Evolutionary conservation across 306 rosid species (phyloP), one percentile per base, ranked within the genome.

Genomic region (Prinsepia uniflora): DNA sequence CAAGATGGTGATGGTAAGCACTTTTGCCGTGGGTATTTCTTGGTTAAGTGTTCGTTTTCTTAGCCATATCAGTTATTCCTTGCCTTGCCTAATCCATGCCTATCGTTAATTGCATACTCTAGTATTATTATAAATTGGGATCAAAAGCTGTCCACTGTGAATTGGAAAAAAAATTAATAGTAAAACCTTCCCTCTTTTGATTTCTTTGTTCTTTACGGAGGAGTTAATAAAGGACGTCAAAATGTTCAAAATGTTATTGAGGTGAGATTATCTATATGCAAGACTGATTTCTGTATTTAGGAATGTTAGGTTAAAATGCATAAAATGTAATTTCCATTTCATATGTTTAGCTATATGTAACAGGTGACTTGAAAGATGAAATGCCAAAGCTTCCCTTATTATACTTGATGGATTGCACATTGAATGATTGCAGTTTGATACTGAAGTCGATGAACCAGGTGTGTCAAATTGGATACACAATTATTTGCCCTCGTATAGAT

Each of bases 331-430:
- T 42, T 41, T 63, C 49, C 67, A 12, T 63, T 34, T 67, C 46
- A 17, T 40, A 77, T 65, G 14, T 50, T 56, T 62, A 66, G 41
- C 11, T 76, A 65, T 24, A 63, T 79, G 62, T 88, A 69, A 80
- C 93, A 88, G 97, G 84, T 65, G 74, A 46, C 68, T 73, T 69
- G 81, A 75, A 74, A 72, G 83, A 82, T 54, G 73, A 22, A 40
- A 54, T 72, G 24, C 76, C 73, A 78, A 87, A 84, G 79, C 82
- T 94, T 81, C 97, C 98, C 7, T 52, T 68, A 63, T 76, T 94
- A 81, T 90, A 94, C 86, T 79, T 87, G 67, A 77, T 94, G 86
- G 98, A 94, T 62, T 94, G 98, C 84, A 90, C 96, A 44, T 66
- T 80, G 79, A 94, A 94, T 47, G 97, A 90, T 75, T 94, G 98